Conservation (phyloP, 164 flowering plant genomes). For the Chimonanthus praecox region DNA sequence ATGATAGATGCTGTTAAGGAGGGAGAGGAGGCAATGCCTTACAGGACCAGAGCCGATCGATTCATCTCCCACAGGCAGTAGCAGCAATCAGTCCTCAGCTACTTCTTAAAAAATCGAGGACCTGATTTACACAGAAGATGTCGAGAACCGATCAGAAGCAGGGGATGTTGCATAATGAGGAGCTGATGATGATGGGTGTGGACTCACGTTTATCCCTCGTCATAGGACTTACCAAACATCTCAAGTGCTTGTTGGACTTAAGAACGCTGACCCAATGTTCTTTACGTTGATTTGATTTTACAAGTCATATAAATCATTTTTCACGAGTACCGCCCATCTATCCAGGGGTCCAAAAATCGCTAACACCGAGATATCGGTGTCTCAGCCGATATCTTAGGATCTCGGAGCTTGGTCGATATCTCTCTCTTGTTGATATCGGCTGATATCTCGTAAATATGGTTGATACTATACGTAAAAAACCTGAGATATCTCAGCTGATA, state of each 20-base stretch:
- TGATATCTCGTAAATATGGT: too few species aligned
- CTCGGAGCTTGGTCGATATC: too few species aligned
- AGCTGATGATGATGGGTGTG: not conserved
- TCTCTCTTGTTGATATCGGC: too few species aligned
- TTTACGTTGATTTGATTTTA: not conserved
- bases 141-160: not conserved
- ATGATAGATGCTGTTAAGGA: constrained; percentile 5
- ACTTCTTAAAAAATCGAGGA: not conserved
- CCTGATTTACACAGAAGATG: not conserved
- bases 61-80: not conserved
- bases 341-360: too few species aligned
- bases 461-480: too few species aligned
- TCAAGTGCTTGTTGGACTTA: too few species aligned
- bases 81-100: not conserved
- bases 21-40: constrained; percentile 12
- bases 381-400: too few species aligned
- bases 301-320: not conserved
- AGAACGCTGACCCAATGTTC: not conserved
- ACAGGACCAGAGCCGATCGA: not conserved
- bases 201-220: not conserved
- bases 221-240: not conserved
- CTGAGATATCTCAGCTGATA: too few species aligned
- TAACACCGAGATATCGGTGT: too few species aligned
- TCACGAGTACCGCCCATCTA: too few species aligned
- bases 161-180: not conserved